phyloP scores from a whole-genome alignment of 345 rosid genomes.

The Raphanus sativus region DNA sequence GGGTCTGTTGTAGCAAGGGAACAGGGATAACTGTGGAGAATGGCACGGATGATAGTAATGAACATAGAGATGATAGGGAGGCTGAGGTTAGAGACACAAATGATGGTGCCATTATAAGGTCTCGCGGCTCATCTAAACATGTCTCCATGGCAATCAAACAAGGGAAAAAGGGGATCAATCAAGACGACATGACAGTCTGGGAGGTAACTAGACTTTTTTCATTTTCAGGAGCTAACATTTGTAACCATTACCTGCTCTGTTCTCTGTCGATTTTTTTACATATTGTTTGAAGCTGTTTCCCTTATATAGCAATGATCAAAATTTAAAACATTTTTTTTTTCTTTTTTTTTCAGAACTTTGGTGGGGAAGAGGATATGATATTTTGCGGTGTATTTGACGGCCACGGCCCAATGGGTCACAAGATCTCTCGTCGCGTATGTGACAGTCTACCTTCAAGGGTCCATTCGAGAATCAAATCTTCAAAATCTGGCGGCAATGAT shows the following conservation, averaged over 20 bases:
- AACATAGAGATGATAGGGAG: slow-evolving; percentile 28
- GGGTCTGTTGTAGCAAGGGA: slow-evolving; percentile 76
- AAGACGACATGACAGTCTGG: slow-evolving; percentile 91
- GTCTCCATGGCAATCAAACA: slow-evolving; percentile 74
- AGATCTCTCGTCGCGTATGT: slow-evolving; percentile 62
- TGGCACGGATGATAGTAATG: slow-evolving; percentile 36
- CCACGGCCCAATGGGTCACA: slow-evolving; percentile 91
- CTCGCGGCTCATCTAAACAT: slow-evolving; percentile 55
- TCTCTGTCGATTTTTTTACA: background rate
- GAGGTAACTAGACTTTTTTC: slow-evolving; percentile 55
- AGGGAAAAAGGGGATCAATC: slow-evolving; percentile 83
- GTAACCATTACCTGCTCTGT: background rate
- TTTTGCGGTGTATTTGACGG: slow-evolving; percentile 97
- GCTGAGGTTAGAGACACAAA: slow-evolving; percentile 42
- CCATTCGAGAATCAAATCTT: slow-evolving; percentile 48
- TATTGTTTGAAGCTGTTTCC: background rate
- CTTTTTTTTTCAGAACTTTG: slow-evolving; percentile 53
- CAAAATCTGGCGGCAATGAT: slow-evolving; percentile 27
- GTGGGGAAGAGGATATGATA: slow-evolving; percentile 62
- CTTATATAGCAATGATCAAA: background rate
- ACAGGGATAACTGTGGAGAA: slow-evolving; percentile 24
- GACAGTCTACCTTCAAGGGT: slow-evolving; percentile 72
- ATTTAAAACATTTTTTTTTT: background rate
- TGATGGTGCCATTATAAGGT: slow-evolving; percentile 63
- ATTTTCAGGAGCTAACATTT: background rate